Evolutionary conservation across 2,329 filamentous ascomycete species (phyloP).

Genomic region (Trichoderma harzianum): DNA sequence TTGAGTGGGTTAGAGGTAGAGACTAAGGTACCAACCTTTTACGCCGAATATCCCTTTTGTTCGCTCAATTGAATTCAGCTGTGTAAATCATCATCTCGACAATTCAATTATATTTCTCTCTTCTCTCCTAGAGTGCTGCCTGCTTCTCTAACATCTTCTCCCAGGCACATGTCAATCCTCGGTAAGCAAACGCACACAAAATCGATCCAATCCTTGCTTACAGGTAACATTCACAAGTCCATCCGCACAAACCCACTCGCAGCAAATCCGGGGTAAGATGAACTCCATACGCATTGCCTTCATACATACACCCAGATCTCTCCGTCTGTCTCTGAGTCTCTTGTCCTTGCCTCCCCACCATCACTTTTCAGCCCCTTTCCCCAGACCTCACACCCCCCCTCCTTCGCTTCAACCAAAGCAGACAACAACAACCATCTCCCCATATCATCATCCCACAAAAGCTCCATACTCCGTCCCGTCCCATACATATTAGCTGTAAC

Average conservation of each 20-base stretch:
- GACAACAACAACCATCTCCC: neutral
- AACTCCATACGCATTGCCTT: neutral
- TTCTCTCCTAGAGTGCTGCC: too few species aligned
- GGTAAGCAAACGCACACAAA: neutral
- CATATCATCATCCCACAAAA: neutral
- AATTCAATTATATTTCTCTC: too few species aligned
- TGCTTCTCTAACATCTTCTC: too few species aligned
- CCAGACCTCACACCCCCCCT: neutral
- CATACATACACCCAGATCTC: neutral
- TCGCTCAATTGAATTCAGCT: too few species aligned
- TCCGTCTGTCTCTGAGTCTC: neutral
- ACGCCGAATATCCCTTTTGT: too few species aligned
- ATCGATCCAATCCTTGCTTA: neutral
- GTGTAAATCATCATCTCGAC: too few species aligned
- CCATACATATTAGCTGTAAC: neutral
- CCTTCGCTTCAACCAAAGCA: neutral
- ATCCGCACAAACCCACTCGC: neutral
- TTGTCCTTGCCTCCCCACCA: neutral
- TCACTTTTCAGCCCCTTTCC: neutral
- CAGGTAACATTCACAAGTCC: neutral
- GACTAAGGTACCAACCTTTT: too few species aligned
- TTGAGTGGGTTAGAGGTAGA: neutral
- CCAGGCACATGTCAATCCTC: too few species aligned
- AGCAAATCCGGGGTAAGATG: slow-evolving; percentile 8
- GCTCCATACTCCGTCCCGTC: neutral